These are phyloP conservation scores for Microbotryomycetes sp. DNA, from an alignment of 1,284 basidiomycete genomes.

Conservation along the genomic window DNA sequence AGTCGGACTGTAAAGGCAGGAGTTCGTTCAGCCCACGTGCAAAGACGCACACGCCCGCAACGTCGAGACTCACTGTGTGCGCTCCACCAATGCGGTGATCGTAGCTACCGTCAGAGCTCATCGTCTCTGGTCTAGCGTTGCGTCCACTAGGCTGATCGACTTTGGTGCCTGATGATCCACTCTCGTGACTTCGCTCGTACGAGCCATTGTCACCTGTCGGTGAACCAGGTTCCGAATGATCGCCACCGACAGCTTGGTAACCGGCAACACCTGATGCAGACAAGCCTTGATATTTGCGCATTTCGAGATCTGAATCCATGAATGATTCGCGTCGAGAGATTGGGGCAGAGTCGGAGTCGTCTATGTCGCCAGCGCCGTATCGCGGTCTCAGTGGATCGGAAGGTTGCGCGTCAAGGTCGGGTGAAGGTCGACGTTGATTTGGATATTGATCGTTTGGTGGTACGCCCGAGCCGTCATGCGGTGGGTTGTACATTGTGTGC, in stretches of 20 bases:
- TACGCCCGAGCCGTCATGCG: not conserved
- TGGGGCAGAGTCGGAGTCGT: slow-evolving; percentile 4
- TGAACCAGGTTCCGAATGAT: slow-evolving; percentile 28
- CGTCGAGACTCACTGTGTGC: slow-evolving; percentile 11
- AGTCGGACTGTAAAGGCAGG: slow-evolving; percentile 25
- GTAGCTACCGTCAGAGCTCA: slow-evolving; percentile 34
- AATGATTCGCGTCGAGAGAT: slow-evolving; percentile 23
- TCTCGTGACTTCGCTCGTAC: slow-evolving; percentile 35
- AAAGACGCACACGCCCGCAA: not conserved
- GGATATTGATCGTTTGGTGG: not conserved
- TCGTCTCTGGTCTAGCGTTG: slow-evolving; percentile 22
- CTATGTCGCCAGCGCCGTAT: not conserved
- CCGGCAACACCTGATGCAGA: slow-evolving; percentile 30
- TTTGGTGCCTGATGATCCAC: slow-evolving; percentile 28
- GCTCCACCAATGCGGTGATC: slow-evolving; percentile 6
- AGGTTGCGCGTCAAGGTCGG: slow-evolving; percentile 26
- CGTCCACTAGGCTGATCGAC: slow-evolving; percentile 21
- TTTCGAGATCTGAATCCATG: slow-evolving; percentile 31
- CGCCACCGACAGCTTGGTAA: slow-evolving; percentile 31
- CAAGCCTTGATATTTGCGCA: slow-evolving; percentile 34
- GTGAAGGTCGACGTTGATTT: slow-evolving; percentile 4
- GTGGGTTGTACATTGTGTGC: not conserved
- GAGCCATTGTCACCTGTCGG: slow-evolving; percentile 21
- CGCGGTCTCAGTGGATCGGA: slow-evolving; percentile 13
- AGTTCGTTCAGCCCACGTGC: not conserved